A percentile compares a stretch with the other conserved stretches of the same genome.
Conservation (phyloP, 1,139 yeast species). For the Hyphopichia buzzinii region DNA sequence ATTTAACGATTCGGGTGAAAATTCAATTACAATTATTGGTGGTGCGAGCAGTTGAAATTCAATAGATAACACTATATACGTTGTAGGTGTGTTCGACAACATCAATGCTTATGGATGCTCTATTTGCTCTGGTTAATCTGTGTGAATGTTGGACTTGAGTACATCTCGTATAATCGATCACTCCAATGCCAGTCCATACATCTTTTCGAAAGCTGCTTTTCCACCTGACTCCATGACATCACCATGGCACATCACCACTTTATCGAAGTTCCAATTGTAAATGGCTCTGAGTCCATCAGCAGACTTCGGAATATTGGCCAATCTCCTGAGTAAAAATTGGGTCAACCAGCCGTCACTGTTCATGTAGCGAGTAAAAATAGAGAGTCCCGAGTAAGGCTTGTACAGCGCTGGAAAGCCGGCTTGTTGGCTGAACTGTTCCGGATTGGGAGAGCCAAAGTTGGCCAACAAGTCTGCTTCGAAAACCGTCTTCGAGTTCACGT, state of each 20-base stretch:
- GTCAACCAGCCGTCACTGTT: conserved; percentile 40
- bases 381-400: conserved; percentile 41
- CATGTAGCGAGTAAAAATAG: conserved; percentile 32
- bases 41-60: too few relatives aligned
- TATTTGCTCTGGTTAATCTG: too few relatives aligned
- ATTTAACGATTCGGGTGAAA: too few relatives aligned
- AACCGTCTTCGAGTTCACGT: conserved; percentile 43
- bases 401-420: conserved; percentile 27
- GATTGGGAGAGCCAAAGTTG: conserved; percentile 35
- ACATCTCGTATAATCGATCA: too few relatives aligned
- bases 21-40: too few relatives aligned
- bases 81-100: too few relatives aligned
- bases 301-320: conserved; percentile 16
- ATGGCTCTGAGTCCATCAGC: conserved; percentile 32
- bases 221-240: conserved; percentile 47
- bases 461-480: conserved; percentile 58
- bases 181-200: conserved; percentile 6
- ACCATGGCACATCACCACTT: conserved; percentile 59
- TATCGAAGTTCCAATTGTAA: conserved; percentile 45
- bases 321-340: conserved; percentile 25
- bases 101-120: too few relatives aligned
- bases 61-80: too few relatives aligned
- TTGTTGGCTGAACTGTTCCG: conserved; percentile 34
- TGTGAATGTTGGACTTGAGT: too few relatives aligned
- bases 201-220: conserved; percentile 24